Percentiles rank a stretch among this genome's conserved stretches.
Evolutionary conservation across 495 filamentous ascomycete species (phyloP).

Genomic region (Daldinia vernicosa): DNA sequence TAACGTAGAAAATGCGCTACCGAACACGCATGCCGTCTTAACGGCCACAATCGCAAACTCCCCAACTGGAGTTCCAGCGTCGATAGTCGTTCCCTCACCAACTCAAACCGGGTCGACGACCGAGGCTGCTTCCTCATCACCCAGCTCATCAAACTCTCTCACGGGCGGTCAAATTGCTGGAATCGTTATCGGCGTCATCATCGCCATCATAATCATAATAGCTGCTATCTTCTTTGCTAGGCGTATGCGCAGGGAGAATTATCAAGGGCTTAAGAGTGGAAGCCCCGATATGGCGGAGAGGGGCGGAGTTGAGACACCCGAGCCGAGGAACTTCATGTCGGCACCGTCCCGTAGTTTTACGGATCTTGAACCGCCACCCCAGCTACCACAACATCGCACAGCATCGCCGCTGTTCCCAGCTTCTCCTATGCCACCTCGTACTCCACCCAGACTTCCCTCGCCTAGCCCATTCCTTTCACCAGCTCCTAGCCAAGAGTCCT

Average conservation of each 20-base stretch:
- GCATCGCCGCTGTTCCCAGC: constrained; percentile 28
- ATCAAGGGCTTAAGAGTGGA: constrained; percentile 50
- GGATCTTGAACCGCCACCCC: constrained; percentile 18
- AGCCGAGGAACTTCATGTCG: constrained; percentile 28
- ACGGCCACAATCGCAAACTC: constrained; percentile 55
- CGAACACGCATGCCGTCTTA: constrained; percentile 68
- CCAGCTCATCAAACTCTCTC: constrained; percentile 35
- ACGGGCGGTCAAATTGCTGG: constrained; percentile 56
- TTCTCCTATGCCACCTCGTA: constrained; percentile 18
- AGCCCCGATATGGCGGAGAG: constrained; percentile 49
- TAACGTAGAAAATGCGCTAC: constrained; percentile 59
- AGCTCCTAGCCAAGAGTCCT: constrained; percentile 39
- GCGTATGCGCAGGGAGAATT: constrained; percentile 50
- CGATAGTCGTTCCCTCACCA: constrained; percentile 21
- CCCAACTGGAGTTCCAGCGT: constrained; percentile 34
- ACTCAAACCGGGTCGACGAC: constrained; percentile 24
- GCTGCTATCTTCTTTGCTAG: constrained; percentile 53
- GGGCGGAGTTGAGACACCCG: constrained; percentile 33
- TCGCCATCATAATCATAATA: constrained; percentile 51
- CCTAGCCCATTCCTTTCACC: constrained; percentile 38
- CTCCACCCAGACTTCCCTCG: constrained; percentile 20
- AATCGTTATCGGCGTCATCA: constrained; percentile 56
- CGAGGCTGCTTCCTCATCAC: constrained; percentile 7
- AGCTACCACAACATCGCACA: constrained; percentile 8
- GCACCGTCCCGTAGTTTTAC: constrained; percentile 22